Evolutionary conservation across 495 filamentous ascomycete species (phyloP).

Genomic region (Terfezia claveryi): DNA sequence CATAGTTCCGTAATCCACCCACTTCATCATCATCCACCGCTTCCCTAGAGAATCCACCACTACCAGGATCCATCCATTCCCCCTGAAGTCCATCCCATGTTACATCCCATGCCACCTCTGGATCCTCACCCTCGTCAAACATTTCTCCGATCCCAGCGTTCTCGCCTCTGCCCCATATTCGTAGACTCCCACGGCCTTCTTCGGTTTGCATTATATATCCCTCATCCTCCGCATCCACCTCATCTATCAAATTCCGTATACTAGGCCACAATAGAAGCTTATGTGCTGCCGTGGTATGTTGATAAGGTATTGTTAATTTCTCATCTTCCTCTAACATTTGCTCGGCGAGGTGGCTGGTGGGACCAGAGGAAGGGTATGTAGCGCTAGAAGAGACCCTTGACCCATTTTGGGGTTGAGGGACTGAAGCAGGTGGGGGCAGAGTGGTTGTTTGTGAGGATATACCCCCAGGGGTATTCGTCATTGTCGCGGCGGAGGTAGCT

Average conservation of each 20-base stretch:
- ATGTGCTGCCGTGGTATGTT: conserved; percentile 50
- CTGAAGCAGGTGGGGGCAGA: neutral
- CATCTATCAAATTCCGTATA: conserved; percentile 28
- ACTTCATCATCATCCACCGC: neutral
- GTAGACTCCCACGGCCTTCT: conserved; percentile 49
- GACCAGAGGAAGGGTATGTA: neutral
- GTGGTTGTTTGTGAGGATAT: neutral
- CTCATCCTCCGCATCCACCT: conserved; percentile 17
- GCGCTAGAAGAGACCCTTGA: neutral
- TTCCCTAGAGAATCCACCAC: neutral
- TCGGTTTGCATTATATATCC: conserved; percentile 42
- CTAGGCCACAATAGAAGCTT: conserved; percentile 41
- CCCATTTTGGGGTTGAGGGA: neutral
- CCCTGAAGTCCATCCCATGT: neutral
- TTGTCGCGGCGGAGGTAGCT: neutral
- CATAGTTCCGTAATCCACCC: neutral
- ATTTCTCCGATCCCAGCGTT: neutral
- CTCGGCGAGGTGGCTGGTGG: conserved; percentile 6
- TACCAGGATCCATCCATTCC: neutral
- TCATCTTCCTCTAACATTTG: conserved; percentile 19
- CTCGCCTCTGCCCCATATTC: conserved; percentile 60
- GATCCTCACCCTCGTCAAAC: neutral
- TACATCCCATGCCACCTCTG: neutral
- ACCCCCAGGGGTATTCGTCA: neutral
- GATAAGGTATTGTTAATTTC: conserved; percentile 34